phyloP scores from a whole-genome alignment of 305 asterid species.

The Rubia balearica region DNA sequence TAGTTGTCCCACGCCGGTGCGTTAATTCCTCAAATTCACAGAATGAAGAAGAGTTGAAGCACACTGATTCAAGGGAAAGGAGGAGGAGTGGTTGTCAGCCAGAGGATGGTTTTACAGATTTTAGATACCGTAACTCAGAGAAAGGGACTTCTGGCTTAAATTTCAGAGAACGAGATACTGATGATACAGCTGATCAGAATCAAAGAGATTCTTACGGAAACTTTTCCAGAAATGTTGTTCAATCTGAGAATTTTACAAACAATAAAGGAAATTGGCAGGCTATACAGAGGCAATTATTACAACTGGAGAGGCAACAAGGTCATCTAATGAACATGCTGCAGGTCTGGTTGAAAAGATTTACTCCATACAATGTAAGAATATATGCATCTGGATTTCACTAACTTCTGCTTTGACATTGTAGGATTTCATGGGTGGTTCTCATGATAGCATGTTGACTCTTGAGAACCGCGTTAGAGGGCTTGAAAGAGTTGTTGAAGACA shows the following conservation, averaged over 20 bases:
- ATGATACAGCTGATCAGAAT: constrained; percentile 39
- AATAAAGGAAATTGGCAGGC: constrained; percentile 88
- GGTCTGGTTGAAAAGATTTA: constrained; percentile 33
- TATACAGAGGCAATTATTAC: constrained; percentile 84
- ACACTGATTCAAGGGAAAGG: constrained; percentile 41
- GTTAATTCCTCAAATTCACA: constrained; percentile 47
- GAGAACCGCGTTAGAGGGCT: constrained; percentile 94
- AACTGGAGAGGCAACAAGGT: constrained; percentile 89
- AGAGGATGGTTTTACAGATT: constrained; percentile 28
- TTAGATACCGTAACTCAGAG: constrained; percentile 31
- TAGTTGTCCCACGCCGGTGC: constrained; percentile 78
- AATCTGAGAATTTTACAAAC: constrained; percentile 59
- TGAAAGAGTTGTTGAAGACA: constrained; percentile 95
- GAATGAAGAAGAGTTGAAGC: constrained; percentile 50
- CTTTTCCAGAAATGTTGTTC: constrained; percentile 47
- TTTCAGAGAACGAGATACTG: constrained; percentile 30
- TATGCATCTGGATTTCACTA: constrained; percentile 19
- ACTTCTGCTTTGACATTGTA: constrained; percentile 29
- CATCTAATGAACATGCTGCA: constrained; percentile 96
- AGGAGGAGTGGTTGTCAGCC: constrained; percentile 35
- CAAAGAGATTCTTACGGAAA: constrained; percentile 59
- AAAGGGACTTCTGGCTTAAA: constrained; percentile 35
- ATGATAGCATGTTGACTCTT: constrained; percentile 91
- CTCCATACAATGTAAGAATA: constrained; percentile 2
- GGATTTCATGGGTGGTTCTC: constrained; percentile 99